Conservation (phyloP, 2,329 filamentous ascomycete species). For the Acephala macrosclerotiorum region DNA sequence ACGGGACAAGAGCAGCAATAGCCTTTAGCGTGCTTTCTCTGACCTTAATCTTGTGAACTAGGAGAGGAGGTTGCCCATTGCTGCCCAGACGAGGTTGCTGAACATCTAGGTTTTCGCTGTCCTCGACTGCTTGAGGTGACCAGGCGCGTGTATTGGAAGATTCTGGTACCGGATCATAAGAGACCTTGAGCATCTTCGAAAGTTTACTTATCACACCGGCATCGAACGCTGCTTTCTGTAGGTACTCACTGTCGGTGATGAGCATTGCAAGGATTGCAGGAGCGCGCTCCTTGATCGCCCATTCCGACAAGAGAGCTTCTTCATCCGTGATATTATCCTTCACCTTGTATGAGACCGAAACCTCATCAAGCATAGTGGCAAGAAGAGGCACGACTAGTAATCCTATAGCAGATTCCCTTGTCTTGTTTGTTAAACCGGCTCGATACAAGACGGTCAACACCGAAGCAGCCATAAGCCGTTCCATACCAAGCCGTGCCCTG, state of each 20-base stretch:
- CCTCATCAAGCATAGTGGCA: slow-evolving; percentile 68
- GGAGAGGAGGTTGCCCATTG: slow-evolving; percentile 64
- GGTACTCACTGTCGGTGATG: slow-evolving; percentile 76
- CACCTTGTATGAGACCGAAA: slow-evolving; percentile 48
- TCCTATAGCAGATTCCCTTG: slow-evolving; percentile 69
- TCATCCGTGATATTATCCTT: slow-evolving; percentile 48
- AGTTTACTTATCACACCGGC: slow-evolving; percentile 67
- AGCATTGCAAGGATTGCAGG: slow-evolving; percentile 80
- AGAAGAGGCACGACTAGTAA: slow-evolving; percentile 75
- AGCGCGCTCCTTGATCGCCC: slow-evolving; percentile 71
- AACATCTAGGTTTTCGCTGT: slow-evolving; percentile 27
- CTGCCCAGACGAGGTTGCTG: slow-evolving; percentile 62
- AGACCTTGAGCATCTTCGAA: slow-evolving; percentile 69
- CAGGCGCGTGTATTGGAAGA: slow-evolving; percentile 59
- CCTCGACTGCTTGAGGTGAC: slow-evolving; percentile 48
- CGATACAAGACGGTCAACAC: slow-evolving; percentile 75
- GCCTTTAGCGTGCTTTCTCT: slow-evolving; percentile 81
- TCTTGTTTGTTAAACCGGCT: slow-evolving; percentile 69
- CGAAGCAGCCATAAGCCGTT: slow-evolving; percentile 72
- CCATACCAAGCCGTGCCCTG: slow-evolving; percentile 62
- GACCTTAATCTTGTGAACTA: slow-evolving; percentile 75
- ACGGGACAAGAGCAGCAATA: slow-evolving; percentile 80
- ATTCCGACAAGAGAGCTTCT: slow-evolving; percentile 49
- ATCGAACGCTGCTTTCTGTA: slow-evolving; percentile 86
- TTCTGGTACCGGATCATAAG: slow-evolving; percentile 65